These are phyloP conservation scores for Cucurbita moschata DNA, from an alignment of 306 rosid genomes.

Conservation along the genomic window DNA sequence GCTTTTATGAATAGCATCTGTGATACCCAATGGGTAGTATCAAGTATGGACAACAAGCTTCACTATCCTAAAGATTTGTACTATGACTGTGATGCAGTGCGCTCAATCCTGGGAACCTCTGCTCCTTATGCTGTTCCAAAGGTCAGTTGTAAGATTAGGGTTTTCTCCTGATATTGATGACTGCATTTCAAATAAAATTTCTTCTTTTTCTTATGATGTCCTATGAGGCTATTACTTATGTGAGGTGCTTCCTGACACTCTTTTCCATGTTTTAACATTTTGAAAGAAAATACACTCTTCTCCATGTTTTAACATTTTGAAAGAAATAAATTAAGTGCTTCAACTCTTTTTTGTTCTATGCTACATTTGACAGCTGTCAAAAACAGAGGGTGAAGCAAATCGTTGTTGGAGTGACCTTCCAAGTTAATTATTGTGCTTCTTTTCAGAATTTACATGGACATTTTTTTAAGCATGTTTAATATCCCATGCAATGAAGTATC, in stretches of 20 bases:
- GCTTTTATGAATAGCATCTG: conserved; percentile 48
- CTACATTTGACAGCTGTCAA: neutral
- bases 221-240: neutral
- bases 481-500: neutral
- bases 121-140: conserved; percentile 84
- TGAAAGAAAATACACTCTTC: too few species aligned
- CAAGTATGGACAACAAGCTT: conserved; percentile 46
- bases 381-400: neutral
- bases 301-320: neutral
- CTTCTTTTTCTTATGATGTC: neutral
- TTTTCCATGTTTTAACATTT: neutral
- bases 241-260: neutral
- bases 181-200: neutral
- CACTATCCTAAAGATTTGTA: conserved; percentile 71
- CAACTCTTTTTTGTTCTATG: neutral
- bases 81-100: conserved; percentile 65
- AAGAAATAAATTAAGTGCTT: neutral
- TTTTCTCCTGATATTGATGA: neutral
- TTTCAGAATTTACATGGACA: neutral
- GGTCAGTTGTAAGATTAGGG: conserved; percentile 33
- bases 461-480: neutral
- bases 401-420: neutral
- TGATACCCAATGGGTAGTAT: conserved; percentile 57
- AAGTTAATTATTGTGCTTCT: neutral
- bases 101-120: conserved; percentile 46